A percentile compares a stretch with the other conserved stretches of the same genome.
Evolutionary conservation across 805 yeast species (phyloP).

Genomic region (Soucietia sequanensis): DNA sequence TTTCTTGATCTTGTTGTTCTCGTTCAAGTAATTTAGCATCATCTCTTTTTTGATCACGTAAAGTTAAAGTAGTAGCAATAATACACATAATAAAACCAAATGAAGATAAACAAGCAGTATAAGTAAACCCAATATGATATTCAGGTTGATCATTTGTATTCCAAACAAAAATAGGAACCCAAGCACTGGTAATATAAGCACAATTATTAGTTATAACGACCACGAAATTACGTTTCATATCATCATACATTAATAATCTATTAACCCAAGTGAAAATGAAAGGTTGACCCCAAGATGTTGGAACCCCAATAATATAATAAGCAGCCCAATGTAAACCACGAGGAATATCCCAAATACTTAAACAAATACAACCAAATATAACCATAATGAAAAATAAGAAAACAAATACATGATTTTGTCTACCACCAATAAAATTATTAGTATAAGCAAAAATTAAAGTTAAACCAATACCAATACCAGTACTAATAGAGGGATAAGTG

Average conservation of each 20-base stretch:
- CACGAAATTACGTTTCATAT: constrained; percentile 31
- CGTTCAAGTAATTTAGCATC: too few relatives aligned
- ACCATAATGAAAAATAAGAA: constrained; percentile 11
- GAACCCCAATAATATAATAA: constrained; percentile 16
- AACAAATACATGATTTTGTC: constrained; percentile 13
- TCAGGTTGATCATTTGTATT: constrained; percentile 33
- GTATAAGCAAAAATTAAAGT: constrained; percentile 34
- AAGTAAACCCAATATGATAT: constrained; percentile 38
- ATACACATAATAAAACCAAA: constrained; percentile 30
- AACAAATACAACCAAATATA: constrained; percentile 15
- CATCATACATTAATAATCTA: constrained; percentile 17
- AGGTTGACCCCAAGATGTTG: constrained; percentile 20
- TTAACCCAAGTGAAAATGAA: constrained; percentile 22
- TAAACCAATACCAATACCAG: constrained; percentile 37
- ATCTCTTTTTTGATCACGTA: constrained; percentile 15
- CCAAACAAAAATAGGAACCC: constrained; percentile 44
- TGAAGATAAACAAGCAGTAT: constrained; percentile 30
- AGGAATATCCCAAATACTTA: constrained; percentile 19
- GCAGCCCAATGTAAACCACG: constrained; percentile 18
- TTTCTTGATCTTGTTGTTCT: too few relatives aligned
- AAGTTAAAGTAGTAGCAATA: constrained; percentile 17
- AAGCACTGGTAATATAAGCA: constrained; percentile 42
- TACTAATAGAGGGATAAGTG: constrained; percentile 38
- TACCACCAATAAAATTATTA: constrained; percentile 35
- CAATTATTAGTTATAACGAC: constrained; percentile 41